These are phyloP conservation scores for Trypanosoma melophagium DNA, from an alignment of 208 protist species.

Conservation along the genomic window DNA sequence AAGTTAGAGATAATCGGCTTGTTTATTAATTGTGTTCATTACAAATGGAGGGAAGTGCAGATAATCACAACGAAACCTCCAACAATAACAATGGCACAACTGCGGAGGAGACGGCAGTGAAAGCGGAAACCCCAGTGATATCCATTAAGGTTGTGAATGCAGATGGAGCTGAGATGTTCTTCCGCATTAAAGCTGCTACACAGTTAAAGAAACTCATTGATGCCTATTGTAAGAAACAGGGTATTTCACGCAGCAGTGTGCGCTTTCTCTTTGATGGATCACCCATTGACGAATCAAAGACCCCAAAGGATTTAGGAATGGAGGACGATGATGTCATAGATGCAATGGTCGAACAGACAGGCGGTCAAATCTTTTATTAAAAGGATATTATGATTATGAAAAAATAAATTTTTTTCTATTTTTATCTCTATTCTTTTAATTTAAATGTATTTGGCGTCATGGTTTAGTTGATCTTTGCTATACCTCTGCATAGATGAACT, in stretches of 20 bases:
- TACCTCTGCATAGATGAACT: too few species aligned
- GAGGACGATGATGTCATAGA: constrained; percentile 95
- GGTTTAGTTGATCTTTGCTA: too few species aligned
- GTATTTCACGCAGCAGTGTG: constrained; percentile 81
- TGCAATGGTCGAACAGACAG: constrained; percentile 93
- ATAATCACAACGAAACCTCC: constrained; percentile 37
- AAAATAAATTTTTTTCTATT: constrained; percentile 1
- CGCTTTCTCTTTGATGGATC: constrained; percentile 96
- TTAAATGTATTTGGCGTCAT: too few species aligned
- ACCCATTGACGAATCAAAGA: constrained; percentile 89
- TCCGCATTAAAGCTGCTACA: constrained; percentile 95
- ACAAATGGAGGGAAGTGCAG: constrained; percentile 2
- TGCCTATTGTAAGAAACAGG: constrained; percentile 96
- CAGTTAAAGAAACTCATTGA: constrained; percentile 96
- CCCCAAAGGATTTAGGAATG: constrained; percentile 93
- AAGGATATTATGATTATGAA: background rate
- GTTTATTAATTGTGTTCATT: too few species aligned
- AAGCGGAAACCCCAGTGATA: constrained; percentile 77
- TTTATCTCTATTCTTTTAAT: background rate
- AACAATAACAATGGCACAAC: constrained; percentile 6
- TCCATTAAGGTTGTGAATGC: constrained; percentile 92
- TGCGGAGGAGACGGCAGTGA: constrained; percentile 39
- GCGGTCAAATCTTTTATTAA: constrained; percentile 32
- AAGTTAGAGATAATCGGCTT: too few species aligned
- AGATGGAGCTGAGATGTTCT: constrained; percentile 95